Conservation (phyloP, 1,284 basidiomycete species). For the Trametes sp. region DNA sequence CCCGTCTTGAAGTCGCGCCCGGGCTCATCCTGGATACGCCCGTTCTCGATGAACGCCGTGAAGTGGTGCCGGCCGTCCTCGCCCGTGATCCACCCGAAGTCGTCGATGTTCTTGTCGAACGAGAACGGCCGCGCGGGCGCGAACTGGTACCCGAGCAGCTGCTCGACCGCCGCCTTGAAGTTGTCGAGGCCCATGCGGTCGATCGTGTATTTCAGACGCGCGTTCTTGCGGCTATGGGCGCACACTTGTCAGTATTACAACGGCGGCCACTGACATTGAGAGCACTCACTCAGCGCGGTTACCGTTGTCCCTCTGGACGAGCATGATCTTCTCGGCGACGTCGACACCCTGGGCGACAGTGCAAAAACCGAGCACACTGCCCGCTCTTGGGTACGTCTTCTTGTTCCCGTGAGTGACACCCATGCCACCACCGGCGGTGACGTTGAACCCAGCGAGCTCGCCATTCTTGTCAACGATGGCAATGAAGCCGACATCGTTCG, state of each 20-base stretch:
- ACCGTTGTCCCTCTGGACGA: conserved; percentile 95
- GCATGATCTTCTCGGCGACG: conserved; percentile 93
- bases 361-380: conserved; percentile 92
- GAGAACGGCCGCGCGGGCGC: conserved; percentile 77
- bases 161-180: conserved; percentile 93
- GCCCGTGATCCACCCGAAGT: conserved; percentile 93
- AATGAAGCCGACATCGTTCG: conserved; percentile 96
- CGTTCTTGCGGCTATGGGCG: conserved; percentile 64
- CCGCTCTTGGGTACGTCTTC: conserved; percentile 96
- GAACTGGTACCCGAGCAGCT: conserved; percentile 85
- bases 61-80: conserved; percentile 93
- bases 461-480: conserved; percentile 84
- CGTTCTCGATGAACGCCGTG: conserved; percentile 97
- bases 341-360: conserved; percentile 86
- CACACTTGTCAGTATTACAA: conserved; percentile 20
- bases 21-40: conserved; percentile 93
- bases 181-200: conserved; percentile 90
- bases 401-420: conserved; percentile 99
- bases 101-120: conserved; percentile 93
- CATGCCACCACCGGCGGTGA: conserved; percentile 95
- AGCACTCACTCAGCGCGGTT: conserved; percentile 86
- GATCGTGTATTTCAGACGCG: conserved; percentile 96
- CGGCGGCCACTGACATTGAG: neutral
- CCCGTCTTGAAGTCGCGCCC: conserved; percentile 93
- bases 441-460: conserved; percentile 88